Base-by-base conservation (phyloP, 768 basidiomycete genomes). In the Leccinum rimulosum region DNA sequence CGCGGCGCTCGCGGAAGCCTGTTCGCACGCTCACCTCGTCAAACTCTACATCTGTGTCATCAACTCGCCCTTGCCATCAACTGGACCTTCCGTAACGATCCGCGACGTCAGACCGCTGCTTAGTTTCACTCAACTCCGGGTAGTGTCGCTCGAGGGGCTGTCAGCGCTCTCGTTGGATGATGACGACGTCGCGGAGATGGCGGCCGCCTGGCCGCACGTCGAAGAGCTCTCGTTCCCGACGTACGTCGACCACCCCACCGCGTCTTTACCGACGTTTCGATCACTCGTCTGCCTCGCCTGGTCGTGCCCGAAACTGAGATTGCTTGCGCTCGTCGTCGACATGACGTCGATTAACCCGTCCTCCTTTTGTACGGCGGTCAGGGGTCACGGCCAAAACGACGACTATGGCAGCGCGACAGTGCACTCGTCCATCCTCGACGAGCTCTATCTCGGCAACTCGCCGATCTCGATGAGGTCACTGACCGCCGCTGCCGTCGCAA, bases 281-380 rank as follows among this genome's bases (percentile, higher is more conserved):
- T 62, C 66, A 0, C 60, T 72, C 33, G 2, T 61, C 52, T 19
- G 3, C 11, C 62, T 72, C 1, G 40, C 43, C 9, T 57, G 40
- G 9, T 22, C 58, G 1, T 70, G 66, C 27, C 61, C 66, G 0
- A 40, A 52, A 31, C 53, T 72, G 3, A 53, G 31, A 3, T 25
- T 54, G 2, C 64, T 70, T 53, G 49, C 70, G 4, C 66, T 70
- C 31, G 70, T 72, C 45, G n/a, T 72, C 2, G 68, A 70, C 47
- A 47, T 59, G 19, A 67, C 61, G 5, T 33, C n/a, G 9, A 6
- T 48, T n/a, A 0, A 10, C 30, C 17, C 25, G 1, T 15, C 43
- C 1, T 28, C 45, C 12, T 17, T 28, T 19, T 22, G 6, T 25
- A 10, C 50, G 10, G 17, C 8, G 15, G 15, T 40, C 14, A 38